Percentiles rank a stretch among this genome's conserved stretches.
Evolutionary conservation across 2,329 filamentous ascomycete genomes (phyloP).

Genomic region (Fusarium palustre): DNA sequence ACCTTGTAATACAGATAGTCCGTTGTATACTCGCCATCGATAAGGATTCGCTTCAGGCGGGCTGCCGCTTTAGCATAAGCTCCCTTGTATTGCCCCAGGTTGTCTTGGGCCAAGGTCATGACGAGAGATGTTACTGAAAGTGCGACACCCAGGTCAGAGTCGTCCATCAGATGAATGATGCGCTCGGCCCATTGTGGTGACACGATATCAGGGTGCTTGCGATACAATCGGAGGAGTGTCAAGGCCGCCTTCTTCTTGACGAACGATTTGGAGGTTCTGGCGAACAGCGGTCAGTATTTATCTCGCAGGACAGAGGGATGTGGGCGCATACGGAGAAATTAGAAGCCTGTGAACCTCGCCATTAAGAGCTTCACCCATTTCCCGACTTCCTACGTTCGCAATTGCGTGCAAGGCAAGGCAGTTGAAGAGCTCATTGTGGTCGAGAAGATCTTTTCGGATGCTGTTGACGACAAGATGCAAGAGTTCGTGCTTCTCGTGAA

Average conservation of each 20-base stretch:
- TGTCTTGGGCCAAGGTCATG: conserved; percentile 93
- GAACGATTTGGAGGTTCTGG: conserved; percentile 83
- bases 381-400: conserved; percentile 94
- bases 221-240: conserved; percentile 91
- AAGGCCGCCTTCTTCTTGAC: conserved; percentile 99
- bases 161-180: conserved; percentile 99
- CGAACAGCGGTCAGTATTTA: conserved; percentile 16
- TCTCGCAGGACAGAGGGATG: background rate
- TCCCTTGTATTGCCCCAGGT: conserved; percentile 92
- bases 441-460: conserved; percentile 93
- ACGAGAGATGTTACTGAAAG: conserved; percentile 95
- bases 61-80: conserved; percentile 95
- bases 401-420: conserved; percentile 97
- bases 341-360: conserved; percentile 91
- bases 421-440: conserved; percentile 97
- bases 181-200: conserved; percentile 97
- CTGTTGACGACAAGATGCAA: conserved; percentile 97
- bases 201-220: conserved; percentile 93
- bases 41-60: conserved; percentile 86
- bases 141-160: conserved; percentile 91
- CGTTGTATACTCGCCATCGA: conserved; percentile 87
- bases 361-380: conserved; percentile 96
- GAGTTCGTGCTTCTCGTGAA: conserved; percentile 97
- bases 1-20: conserved; percentile 99
- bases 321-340: conserved; percentile 83